Percentiles rank a stretch among this genome's conserved stretches.
phyloP scores from a whole-genome alignment of 2,329 filamentous ascomycete genomes.

The Clonostachys rosea region DNA sequence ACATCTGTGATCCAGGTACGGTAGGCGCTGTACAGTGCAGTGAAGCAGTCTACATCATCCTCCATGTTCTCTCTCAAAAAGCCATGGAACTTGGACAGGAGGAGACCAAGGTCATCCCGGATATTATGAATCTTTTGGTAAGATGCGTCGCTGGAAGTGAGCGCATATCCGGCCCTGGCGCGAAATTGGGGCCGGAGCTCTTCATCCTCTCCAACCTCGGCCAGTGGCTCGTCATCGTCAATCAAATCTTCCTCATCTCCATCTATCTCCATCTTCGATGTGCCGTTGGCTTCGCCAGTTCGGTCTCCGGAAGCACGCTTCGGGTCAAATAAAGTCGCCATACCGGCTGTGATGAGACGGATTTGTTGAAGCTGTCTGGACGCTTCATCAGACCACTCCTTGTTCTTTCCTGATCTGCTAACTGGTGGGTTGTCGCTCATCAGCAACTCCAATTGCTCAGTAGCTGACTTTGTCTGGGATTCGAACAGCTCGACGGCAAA shows the following conservation, averaged over 20 bases:
- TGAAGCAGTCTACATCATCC: constrained; percentile 95
- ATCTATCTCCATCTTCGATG: constrained; percentile 48
- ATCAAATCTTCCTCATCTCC: constrained; percentile 31
- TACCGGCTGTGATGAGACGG: constrained; percentile 82
- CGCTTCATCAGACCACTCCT: constrained; percentile 98
- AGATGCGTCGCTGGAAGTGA: constrained; percentile 48
- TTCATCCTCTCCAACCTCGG: constrained; percentile 70
- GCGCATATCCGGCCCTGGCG: constrained; percentile 82
- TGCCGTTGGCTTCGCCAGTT: constrained; percentile 44
- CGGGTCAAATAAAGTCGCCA: constrained; percentile 85
- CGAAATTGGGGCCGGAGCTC: constrained; percentile 81
- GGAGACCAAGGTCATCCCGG: constrained; percentile 72
- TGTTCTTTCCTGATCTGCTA: constrained; percentile 90
- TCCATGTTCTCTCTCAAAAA: constrained; percentile 84
- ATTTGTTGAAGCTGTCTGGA: constrained; percentile 85
- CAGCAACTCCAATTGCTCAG: constrained; percentile 70
- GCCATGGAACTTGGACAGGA: constrained; percentile 77
- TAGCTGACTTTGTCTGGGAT: constrained; percentile 72
- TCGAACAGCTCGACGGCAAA: constrained; percentile 90
- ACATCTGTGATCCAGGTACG: constrained; percentile 97
- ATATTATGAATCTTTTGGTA: constrained; percentile 78
- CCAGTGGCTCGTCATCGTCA: constrained; percentile 47
- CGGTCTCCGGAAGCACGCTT: constrained; percentile 58
- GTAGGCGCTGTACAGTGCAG: constrained; percentile 86
- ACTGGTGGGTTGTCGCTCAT: constrained; percentile 78